Evolutionary conservation across 768 basidiomycete genomes (phyloP).

Genomic region (Rhizopogon vesiculosus): DNA sequence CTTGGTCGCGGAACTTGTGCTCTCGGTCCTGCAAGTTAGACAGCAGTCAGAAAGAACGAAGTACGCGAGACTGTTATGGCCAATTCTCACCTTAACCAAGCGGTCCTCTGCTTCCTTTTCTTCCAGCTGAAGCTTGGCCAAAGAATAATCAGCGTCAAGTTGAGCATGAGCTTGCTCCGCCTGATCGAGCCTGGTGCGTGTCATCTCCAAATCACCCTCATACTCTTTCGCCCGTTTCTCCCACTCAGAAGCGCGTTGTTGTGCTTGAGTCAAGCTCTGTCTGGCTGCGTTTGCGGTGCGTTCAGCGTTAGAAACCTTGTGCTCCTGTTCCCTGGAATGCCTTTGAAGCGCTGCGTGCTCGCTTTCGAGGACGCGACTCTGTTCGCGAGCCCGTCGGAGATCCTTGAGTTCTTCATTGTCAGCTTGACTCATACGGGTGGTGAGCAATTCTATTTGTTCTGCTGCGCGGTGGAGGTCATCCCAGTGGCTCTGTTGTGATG

Average conservation of each 20-base stretch:
- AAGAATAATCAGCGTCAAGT: slow-evolving; percentile 65
- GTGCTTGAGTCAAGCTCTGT: slow-evolving; percentile 64
- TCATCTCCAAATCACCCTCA: slow-evolving; percentile 58
- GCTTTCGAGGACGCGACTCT: slow-evolving; percentile 52
- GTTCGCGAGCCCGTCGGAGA: slow-evolving; percentile 61
- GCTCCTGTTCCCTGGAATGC: slow-evolving; percentile 69
- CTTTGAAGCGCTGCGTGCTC: slow-evolving; percentile 67
- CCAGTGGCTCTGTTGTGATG: slow-evolving; percentile 70
- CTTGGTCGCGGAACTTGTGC: slow-evolving; percentile 61
- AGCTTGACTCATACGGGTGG: slow-evolving; percentile 53
- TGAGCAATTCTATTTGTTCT: slow-evolving; percentile 69
- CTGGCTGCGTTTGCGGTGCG: slow-evolving; percentile 50
- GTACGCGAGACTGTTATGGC: background rate
- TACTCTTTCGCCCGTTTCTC: slow-evolving; percentile 72
- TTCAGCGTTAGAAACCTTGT: slow-evolving; percentile 55
- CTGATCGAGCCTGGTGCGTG: slow-evolving; percentile 59
- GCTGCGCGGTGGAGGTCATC: slow-evolving; percentile 66
- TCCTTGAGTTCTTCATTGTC: slow-evolving; percentile 74
- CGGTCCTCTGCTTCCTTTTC: slow-evolving; percentile 72
- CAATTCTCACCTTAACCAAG: slow-evolving; percentile 49
- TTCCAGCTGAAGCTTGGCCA: slow-evolving; percentile 67
- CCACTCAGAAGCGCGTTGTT: slow-evolving; percentile 79
- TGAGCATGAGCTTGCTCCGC: slow-evolving; percentile 60
- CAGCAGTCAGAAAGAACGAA: slow-evolving; percentile 2
- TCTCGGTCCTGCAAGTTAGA: slow-evolving; percentile 56